Evolutionary conservation across 2,329 filamentous ascomycete genomes (phyloP).

Genomic region (Aureobasidium sp.): DNA sequence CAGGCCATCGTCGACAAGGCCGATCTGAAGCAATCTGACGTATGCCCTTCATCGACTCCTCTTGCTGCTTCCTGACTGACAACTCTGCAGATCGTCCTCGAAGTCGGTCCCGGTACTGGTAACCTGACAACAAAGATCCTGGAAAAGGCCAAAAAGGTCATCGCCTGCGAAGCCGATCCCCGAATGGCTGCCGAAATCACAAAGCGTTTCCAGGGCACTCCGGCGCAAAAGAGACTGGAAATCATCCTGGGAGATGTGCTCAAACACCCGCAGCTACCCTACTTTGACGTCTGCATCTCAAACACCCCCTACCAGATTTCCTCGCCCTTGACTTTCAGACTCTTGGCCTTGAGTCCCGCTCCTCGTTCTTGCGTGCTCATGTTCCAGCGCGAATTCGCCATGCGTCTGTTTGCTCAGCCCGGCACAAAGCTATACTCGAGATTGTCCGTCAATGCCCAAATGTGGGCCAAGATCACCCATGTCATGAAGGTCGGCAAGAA

Average conservation of each 20-base stretch:
- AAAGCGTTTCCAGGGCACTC: slow-evolving; percentile 85
- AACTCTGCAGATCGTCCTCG: slow-evolving; percentile 57
- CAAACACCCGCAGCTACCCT: slow-evolving; percentile 67
- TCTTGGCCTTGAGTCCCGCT: slow-evolving; percentile 72
- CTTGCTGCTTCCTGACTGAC: background rate
- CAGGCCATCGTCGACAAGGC: slow-evolving; percentile 81
- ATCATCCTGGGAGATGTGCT: slow-evolving; percentile 89
- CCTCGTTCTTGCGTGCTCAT: slow-evolving; percentile 84
- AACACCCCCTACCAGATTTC: slow-evolving; percentile 79
- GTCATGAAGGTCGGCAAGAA: slow-evolving; percentile 93
- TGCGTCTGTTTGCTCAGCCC: slow-evolving; percentile 79
- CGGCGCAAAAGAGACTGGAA: slow-evolving; percentile 75
- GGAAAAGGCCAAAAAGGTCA: slow-evolving; percentile 74
- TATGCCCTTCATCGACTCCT: slow-evolving; percentile 24
- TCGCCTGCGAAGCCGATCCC: slow-evolving; percentile 88
- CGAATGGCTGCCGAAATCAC: slow-evolving; percentile 94
- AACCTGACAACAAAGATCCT: slow-evolving; percentile 86
- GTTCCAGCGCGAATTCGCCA: slow-evolving; percentile 93
- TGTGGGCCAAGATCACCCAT: slow-evolving; percentile 67
- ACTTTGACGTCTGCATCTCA: slow-evolving; percentile 77
- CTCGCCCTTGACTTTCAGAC: slow-evolving; percentile 82
- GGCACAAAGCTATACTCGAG: slow-evolving; percentile 85
- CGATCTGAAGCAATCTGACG: slow-evolving; percentile 77
- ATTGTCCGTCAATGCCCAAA: slow-evolving; percentile 88
- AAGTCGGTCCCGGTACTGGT: slow-evolving; percentile 85